Conservation (phyloP, 768 basidiomycete species). For the Psilocybe cubensis region DNA sequence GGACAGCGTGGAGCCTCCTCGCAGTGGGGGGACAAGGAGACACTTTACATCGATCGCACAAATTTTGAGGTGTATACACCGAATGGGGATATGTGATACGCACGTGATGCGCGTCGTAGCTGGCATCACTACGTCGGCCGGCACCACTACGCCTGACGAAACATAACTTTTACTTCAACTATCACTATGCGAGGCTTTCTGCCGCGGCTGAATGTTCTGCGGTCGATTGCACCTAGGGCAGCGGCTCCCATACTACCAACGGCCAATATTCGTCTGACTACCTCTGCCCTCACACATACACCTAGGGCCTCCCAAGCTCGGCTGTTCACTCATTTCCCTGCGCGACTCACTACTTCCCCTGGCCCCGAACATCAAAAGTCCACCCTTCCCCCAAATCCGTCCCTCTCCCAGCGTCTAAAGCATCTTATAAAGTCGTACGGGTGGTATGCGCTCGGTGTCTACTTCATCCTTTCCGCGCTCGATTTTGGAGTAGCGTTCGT, state of each 20-base stretch:
- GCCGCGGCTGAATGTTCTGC: constrained; percentile 48
- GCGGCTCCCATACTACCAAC: constrained; percentile 54
- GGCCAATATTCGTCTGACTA: constrained; percentile 35
- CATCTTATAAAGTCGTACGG: constrained; percentile 91
- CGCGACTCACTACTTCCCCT: constrained; percentile 49
- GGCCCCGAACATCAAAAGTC: constrained; percentile 28
- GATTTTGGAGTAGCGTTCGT: constrained; percentile 89
- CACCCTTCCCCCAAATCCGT: constrained; percentile 50
- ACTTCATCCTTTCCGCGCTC: constrained; percentile 68
- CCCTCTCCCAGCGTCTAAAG: constrained; percentile 74
- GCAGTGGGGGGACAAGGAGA: neutral
- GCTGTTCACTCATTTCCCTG: constrained; percentile 51
- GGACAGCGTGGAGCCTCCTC: neutral
- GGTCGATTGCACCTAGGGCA: constrained; percentile 46
- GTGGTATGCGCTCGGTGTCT: constrained; percentile 94
- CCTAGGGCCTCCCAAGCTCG: constrained; percentile 38
- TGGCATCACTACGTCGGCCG: constrained; percentile 9
- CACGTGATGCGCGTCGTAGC: constrained; percentile 12
- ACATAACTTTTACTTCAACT: constrained; percentile 5
- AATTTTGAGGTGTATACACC: constrained; percentile 14
- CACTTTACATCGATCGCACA: constrained; percentile 5
- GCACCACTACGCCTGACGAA: neutral
- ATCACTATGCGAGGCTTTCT: constrained; percentile 42
- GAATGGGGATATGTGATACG: constrained; percentile 17
- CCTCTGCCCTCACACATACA: constrained; percentile 28